A percentile compares a stretch with the other conserved stretches of the same genome.
phyloP scores from a whole-genome alignment of 2,329 filamentous ascomycete species.

The Xylariaceae sp. region DNA sequence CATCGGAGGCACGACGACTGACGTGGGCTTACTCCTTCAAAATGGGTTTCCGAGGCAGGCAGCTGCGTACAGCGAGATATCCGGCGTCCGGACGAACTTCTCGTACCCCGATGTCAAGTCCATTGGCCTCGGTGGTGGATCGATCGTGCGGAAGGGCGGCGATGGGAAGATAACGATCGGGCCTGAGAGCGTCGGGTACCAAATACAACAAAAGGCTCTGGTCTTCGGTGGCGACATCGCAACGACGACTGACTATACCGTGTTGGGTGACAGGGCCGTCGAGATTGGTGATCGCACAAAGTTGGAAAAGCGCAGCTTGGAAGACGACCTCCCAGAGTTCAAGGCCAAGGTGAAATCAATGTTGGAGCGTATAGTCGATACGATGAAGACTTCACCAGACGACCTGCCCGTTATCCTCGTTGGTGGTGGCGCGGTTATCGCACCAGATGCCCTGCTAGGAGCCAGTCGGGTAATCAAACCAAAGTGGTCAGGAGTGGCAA shows the following conservation, averaged over 20 bases:
- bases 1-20: constrained; percentile 63
- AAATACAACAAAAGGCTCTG: constrained; percentile 47
- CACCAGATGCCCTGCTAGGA: constrained; percentile 49
- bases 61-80: constrained; percentile 57
- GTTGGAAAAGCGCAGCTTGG: constrained; percentile 9
- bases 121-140: constrained; percentile 57
- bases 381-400: constrained; percentile 59
- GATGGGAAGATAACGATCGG: constrained; percentile 42
- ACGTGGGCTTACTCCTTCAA: constrained; percentile 56
- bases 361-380: constrained; percentile 43
- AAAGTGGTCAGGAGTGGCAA: constrained; percentile 55
- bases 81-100: constrained; percentile 60
- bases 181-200: constrained; percentile 59
- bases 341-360: constrained; percentile 21
- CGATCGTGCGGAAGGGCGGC: constrained; percentile 40
- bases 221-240: constrained; percentile 53
- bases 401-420: constrained; percentile 58
- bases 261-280: constrained; percentile 28
- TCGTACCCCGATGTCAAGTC: constrained; percentile 54
- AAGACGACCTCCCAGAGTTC: constrained; percentile 17
- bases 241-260: constrained; percentile 55
- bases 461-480: constrained; percentile 54
- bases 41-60: constrained; percentile 62
- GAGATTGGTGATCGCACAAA: constrained; percentile 36
- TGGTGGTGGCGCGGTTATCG: constrained; percentile 58